Percentiles rank a stretch among this genome's conserved stretches.
phyloP scores from a whole-genome alignment of 495 filamentous ascomycete genomes.

The Aspergillus leporis region DNA sequence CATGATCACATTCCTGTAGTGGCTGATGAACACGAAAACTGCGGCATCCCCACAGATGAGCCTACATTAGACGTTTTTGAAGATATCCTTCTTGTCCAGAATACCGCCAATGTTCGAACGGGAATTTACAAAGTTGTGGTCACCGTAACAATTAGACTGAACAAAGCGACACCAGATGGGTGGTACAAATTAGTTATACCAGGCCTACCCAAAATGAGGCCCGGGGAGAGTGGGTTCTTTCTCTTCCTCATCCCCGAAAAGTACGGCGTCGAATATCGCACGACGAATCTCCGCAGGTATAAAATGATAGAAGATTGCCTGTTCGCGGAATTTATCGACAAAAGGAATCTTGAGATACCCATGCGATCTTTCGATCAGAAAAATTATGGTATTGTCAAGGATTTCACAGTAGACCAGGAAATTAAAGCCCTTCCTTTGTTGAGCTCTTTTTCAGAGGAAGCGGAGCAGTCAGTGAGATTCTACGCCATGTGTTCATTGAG shows the following conservation, averaged over 20 bases:
- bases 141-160: conserved; percentile 19
- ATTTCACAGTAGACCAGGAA: conserved; percentile 35
- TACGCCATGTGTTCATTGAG: conserved; percentile 35
- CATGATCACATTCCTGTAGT: background rate
- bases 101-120: conserved; percentile 11
- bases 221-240: conserved; percentile 29
- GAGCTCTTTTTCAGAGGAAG: background rate
- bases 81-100: conserved; percentile 25
- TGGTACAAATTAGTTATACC: conserved; percentile 35
- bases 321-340: conserved; percentile 32
- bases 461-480: conserved; percentile 20
- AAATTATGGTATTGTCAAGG: conserved; percentile 33
- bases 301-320: conserved; percentile 35
- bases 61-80: conserved; percentile 25
- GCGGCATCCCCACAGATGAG: background rate
- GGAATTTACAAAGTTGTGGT: conserved; percentile 28
- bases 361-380: conserved; percentile 30
- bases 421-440: conserved; percentile 20
- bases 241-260: conserved; percentile 31
- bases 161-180: conserved; percentile 20
- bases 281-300: conserved; percentile 28
- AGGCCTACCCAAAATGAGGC: conserved; percentile 30
- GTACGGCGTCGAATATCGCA: conserved; percentile 37
- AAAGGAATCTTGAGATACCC: conserved; percentile 28
- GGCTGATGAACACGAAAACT: background rate